These are phyloP conservation scores for Teratosphaeria nubilosa DNA, from an alignment of 2,329 filamentous ascomycete genomes.

Conservation along the genomic window DNA sequence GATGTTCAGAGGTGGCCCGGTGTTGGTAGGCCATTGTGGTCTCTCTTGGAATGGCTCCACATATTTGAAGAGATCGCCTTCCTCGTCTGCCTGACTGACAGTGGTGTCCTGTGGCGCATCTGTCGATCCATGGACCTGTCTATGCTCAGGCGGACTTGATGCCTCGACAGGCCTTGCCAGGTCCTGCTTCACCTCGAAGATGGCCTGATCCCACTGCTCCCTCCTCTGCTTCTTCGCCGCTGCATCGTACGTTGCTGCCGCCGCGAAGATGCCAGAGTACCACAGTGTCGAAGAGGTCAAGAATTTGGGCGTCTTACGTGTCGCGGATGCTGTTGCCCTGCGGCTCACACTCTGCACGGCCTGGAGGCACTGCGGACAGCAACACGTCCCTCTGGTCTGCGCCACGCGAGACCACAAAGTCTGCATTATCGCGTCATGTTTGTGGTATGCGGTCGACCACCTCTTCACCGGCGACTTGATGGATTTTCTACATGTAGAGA, in stretches of 20 bases:
- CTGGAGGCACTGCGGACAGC: conserved; percentile 52
- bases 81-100: background rate
- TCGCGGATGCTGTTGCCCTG: conserved; percentile 41
- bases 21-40: conserved; percentile 31
- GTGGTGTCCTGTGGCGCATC: background rate
- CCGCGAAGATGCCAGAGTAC: conserved; percentile 58
- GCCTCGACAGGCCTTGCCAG: conserved; percentile 22
- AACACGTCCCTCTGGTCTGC: conserved; percentile 51
- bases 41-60: conserved; percentile 7
- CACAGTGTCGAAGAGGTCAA: conserved; percentile 49
- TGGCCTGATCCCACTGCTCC: conserved; percentile 51
- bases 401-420: conserved; percentile 57
- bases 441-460: background rate
- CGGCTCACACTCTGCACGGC: conserved; percentile 37
- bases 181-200: conserved; percentile 45
- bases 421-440: conserved; percentile 45
- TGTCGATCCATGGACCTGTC: background rate
- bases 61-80: conserved; percentile 10
- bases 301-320: conserved; percentile 41
- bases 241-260: conserved; percentile 54
- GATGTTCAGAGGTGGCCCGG: conserved; percentile 23
- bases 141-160: background rate
- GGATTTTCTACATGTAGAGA: too few relatives aligned
- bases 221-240: conserved; percentile 48
- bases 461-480: background rate